Evolutionary conservation across 2,329 filamentous ascomycete species (phyloP).

Genomic region (Nigrospora oryzae): DNA sequence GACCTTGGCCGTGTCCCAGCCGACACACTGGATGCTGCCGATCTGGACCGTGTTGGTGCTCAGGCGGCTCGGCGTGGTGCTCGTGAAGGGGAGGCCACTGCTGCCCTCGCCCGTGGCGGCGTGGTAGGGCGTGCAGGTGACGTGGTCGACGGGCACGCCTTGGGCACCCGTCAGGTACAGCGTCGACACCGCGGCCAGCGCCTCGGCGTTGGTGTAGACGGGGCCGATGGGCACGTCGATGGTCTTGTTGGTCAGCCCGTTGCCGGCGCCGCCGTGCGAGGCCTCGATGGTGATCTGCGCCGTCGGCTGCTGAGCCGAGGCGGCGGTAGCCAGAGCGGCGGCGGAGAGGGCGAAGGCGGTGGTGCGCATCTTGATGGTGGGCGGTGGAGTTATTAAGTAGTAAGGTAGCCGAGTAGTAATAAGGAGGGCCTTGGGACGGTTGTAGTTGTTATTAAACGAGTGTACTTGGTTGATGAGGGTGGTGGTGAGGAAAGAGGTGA

Average conservation of each 20-base stretch:
- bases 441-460: too few relatives aligned
- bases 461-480: too few relatives aligned
- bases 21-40: constrained; percentile 13
- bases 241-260: not conserved
- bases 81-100: constrained; percentile 9
- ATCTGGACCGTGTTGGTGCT: constrained; percentile 16
- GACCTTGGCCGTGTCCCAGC: too few relatives aligned
- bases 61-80: constrained; percentile 9
- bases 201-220: constrained; percentile 4
- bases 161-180: constrained; percentile 11
- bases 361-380: constrained; percentile 10
- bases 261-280: constrained; percentile 8
- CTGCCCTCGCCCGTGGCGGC: constrained; percentile 6
- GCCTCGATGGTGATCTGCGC: constrained; percentile 10
- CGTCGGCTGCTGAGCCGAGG: not conserved
- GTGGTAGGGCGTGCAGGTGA: constrained; percentile 13
- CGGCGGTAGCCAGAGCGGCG: constrained; percentile 3
- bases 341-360: constrained; percentile 8
- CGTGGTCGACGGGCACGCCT: constrained; percentile 1
- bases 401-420: too few relatives aligned
- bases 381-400: too few relatives aligned
- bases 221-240: constrained; percentile 6
- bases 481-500: too few relatives aligned
- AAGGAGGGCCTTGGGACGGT: too few relatives aligned
- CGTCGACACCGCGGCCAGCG: constrained; percentile 11